Percentiles rank a stretch among this genome's conserved stretches.
Conservation (phyloP, 305 asterid genomes). For the Fraxinus baroniana region DNA sequence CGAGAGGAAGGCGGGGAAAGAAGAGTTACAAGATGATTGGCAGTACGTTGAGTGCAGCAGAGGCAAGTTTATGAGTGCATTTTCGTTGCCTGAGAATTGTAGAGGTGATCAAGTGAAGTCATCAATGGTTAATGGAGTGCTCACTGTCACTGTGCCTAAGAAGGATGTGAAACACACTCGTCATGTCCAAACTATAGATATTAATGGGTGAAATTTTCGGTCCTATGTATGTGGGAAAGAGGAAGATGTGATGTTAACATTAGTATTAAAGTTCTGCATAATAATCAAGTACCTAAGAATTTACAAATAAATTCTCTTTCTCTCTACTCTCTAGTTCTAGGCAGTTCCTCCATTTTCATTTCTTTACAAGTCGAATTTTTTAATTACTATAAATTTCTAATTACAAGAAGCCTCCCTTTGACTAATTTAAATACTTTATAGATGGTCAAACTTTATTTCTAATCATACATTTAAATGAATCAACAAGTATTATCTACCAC, state of each 20-base stretch:
- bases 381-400: too few relatives aligned
- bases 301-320: neutral
- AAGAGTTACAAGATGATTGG: slow-evolving; percentile 9
- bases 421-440: too few relatives aligned
- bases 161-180: neutral
- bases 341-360: neutral
- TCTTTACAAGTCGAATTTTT: neutral
- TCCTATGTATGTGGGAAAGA: neutral
- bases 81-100: slow-evolving; percentile 23
- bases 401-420: too few relatives aligned
- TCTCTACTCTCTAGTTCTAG: neutral
- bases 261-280: neutral
- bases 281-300: neutral
- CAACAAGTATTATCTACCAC: neutral
- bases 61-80: slow-evolving; percentile 19
- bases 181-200: neutral
- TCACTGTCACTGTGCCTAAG: slow-evolving; percentile 12
- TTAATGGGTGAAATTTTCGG: neutral
- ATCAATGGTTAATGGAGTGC: slow-evolving; percentile 28
- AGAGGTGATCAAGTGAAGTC: slow-evolving; percentile 19
- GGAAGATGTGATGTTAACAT: neutral
- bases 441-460: neutral
- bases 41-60: slow-evolving; percentile 9
- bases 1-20: slow-evolving; percentile 6
- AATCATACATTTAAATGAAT: neutral